phyloP scores from a whole-genome alignment of 148 eudicot genomes.

The Gaultheria prostrata region DNA sequence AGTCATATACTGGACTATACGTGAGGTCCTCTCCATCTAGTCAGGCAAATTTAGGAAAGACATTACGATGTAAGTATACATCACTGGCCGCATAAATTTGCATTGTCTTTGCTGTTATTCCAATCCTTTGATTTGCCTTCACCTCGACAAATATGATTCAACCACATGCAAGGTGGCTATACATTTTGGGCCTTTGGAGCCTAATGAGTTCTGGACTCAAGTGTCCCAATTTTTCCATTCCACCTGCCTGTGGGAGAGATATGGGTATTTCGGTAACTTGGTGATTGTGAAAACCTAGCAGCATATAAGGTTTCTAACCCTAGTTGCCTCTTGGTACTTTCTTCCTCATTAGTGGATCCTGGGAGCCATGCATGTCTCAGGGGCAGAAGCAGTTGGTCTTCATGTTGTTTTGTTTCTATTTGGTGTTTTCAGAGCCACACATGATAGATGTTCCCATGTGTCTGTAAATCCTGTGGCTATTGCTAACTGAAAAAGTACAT shows the following conservation, averaged over 20 bases:
- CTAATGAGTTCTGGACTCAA: background rate
- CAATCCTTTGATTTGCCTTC: background rate
- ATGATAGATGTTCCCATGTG: background rate
- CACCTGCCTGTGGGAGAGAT: background rate
- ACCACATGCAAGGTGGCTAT: background rate
- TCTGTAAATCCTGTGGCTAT: background rate
- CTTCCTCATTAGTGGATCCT: background rate
- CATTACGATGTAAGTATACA: conserved; percentile 41
- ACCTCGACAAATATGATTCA: background rate
- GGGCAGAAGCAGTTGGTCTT: background rate
- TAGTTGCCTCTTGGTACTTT: background rate
- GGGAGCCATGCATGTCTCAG: background rate
- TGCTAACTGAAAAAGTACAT: background rate
- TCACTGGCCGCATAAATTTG: conserved; percentile 1
- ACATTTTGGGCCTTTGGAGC: background rate
- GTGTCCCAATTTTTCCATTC: background rate
- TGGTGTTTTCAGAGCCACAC: background rate
- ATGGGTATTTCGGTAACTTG: background rate
- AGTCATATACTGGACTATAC: conserved; percentile 29
- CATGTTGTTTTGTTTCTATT: background rate
- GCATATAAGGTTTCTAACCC: background rate
- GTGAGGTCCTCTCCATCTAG: conserved; percentile 18
- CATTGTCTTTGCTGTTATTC: background rate
- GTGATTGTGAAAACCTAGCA: background rate
- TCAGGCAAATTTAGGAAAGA: conserved; percentile 18